Percentiles rank a stretch among this genome's conserved stretches.
Evolutionary conservation across 2,329 filamentous ascomycete genomes (phyloP).

Genomic region (Ceratocystis ficicola): DNA sequence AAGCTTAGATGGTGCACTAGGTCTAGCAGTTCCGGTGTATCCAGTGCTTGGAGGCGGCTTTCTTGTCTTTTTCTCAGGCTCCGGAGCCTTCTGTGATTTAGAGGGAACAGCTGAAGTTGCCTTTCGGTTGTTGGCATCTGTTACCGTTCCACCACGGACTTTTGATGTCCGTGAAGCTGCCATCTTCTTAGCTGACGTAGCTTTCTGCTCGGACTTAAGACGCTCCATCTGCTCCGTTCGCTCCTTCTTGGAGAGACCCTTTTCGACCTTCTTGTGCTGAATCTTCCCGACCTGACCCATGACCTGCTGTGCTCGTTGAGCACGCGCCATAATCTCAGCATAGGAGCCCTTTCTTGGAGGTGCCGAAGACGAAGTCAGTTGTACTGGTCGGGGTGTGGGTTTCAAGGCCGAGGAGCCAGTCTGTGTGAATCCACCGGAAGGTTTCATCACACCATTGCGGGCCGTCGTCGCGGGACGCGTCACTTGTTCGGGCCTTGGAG

Average conservation of each 20-base stretch:
- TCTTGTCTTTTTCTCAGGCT: constrained; percentile 45
- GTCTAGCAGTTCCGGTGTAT: constrained; percentile 52
- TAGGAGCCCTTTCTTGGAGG: constrained; percentile 61
- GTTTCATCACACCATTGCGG: constrained; percentile 17
- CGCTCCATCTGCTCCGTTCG: constrained; percentile 34
- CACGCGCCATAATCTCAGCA: constrained; percentile 61
- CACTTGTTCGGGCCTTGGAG: constrained; percentile 25
- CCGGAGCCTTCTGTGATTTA: constrained; percentile 26
- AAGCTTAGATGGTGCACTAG: constrained; percentile 35
- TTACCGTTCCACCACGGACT: neutral
- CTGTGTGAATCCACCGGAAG: neutral
- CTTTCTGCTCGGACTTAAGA: constrained; percentile 15
- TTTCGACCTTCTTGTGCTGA: constrained; percentile 62
- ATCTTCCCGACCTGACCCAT: constrained; percentile 57
- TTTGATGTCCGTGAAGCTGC: neutral
- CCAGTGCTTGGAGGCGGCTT: constrained; percentile 53
- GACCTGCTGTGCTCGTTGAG: constrained; percentile 50
- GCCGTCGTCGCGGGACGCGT: constrained; percentile 17
- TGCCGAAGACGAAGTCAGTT: neutral
- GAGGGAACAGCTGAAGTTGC: neutral
- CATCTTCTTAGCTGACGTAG: neutral
- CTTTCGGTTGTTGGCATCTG: neutral
- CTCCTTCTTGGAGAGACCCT: constrained; percentile 43
- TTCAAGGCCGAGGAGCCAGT: neutral
- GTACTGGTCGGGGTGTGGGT: constrained; percentile 5